These are phyloP conservation scores for Penicillium silybi DNA, from an alignment of 495 filamentous ascomycete genomes.

Conservation along the genomic window DNA sequence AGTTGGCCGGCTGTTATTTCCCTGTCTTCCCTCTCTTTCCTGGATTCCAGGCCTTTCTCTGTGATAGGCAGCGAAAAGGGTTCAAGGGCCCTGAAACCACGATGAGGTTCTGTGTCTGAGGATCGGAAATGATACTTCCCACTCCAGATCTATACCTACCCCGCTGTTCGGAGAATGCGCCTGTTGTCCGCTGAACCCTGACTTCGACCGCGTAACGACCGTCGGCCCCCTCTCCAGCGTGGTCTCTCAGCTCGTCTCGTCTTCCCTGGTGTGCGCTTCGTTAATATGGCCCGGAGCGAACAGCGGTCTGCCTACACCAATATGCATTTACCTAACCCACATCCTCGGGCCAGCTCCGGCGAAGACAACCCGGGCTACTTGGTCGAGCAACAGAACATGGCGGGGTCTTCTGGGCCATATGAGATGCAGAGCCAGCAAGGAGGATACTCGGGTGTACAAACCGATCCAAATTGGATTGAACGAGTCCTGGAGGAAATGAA, in stretches of 20 bases:
- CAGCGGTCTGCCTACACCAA: conserved; percentile 9
- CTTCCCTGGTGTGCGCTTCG: background rate
- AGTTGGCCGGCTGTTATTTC: conserved; percentile 18
- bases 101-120: background rate
- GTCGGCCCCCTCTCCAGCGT: background rate
- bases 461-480: conserved; percentile 84
- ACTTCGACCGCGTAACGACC: background rate
- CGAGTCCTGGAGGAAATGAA: conserved; percentile 85
- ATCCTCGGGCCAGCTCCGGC: conserved; percentile 7
- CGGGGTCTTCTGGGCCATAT: conserved; percentile 36
- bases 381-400: conserved; percentile 14
- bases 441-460: conserved; percentile 74
- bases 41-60: background rate
- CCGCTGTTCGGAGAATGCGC: conserved; percentile 4
- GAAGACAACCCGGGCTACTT: conserved; percentile 11
- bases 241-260: background rate
- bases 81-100: background rate
- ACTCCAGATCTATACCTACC: conserved; percentile 2
- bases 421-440: conserved; percentile 45
- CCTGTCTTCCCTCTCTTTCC: conserved; percentile 3
- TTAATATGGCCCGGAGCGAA: conserved; percentile 17
- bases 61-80: conserved; percentile 1
- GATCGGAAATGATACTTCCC: background rate
- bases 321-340: conserved; percentile 6
- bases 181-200: background rate